Evolutionary conservation across 2,329 filamentous ascomycete species (phyloP).

Genomic region (Zalaria sp.): DNA sequence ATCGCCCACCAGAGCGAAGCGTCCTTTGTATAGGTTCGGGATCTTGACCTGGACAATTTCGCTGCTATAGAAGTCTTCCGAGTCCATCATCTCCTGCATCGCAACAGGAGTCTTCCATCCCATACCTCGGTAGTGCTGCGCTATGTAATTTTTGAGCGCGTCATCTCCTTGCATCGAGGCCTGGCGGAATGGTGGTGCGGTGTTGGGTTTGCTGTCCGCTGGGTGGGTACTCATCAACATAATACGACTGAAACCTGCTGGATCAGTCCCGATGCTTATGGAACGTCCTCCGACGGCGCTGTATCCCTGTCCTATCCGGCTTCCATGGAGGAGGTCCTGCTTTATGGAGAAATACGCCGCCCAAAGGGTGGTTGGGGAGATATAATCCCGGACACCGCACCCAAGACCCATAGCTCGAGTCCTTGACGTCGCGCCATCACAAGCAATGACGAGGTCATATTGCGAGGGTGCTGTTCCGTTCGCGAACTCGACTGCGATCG

Average conservation of each 20-base stretch:
- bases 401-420: constrained; percentile 31
- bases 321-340: constrained; percentile 24
- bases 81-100: constrained; percentile 7
- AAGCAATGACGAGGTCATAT: constrained; percentile 36
- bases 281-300: constrained; percentile 25
- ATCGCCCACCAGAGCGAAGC: constrained; percentile 27
- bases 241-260: constrained; percentile 15
- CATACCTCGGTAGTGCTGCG: constrained; percentile 7
- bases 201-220: constrained; percentile 12
- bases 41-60: constrained; percentile 21
- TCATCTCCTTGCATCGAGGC: constrained; percentile 23
- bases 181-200: constrained; percentile 23
- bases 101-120: constrained; percentile 12
- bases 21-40: constrained; percentile 16
- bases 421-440: constrained; percentile 33
- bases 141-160: constrained; percentile 19
- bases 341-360: constrained; percentile 28
- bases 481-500: constrained; percentile 26
- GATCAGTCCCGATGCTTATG: constrained; percentile 21
- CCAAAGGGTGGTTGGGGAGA: constrained; percentile 25
- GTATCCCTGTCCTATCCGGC: constrained; percentile 22
- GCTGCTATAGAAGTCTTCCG: constrained; percentile 12
- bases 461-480: constrained; percentile 21
- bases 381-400: constrained; percentile 24
- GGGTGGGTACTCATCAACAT: constrained; percentile 23